Percentiles rank a stretch among this genome's conserved stretches.
These are phyloP conservation scores for Aspergillus jensenii DNA, from an alignment of 2,329 filamentous ascomycete species.

Conservation along the genomic window DNA sequence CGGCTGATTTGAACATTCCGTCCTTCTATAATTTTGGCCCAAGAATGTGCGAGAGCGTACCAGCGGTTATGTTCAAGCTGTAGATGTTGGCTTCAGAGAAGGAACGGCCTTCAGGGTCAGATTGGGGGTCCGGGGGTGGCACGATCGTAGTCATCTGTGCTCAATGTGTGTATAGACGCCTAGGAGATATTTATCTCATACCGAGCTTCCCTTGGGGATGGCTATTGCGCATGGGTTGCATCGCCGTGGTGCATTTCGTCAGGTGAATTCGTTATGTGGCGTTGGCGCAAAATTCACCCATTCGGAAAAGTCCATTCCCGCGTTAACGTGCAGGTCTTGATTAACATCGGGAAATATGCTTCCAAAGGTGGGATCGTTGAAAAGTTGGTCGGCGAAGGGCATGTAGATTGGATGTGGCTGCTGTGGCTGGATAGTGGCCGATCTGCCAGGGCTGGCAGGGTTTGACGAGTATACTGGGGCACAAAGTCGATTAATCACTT, in stretches of 20 bases:
- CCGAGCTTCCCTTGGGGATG: not conserved
- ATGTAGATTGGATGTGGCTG: slow-evolving; percentile 27
- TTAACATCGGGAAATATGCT: slow-evolving; percentile 36
- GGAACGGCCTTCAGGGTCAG: not conserved
- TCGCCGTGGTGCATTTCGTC: not conserved
- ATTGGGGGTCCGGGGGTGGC: not conserved
- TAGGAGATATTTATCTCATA: not conserved
- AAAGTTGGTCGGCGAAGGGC: slow-evolving; percentile 39
- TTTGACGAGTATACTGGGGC: slow-evolving; percentile 29
- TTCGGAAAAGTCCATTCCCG: slow-evolving; percentile 40
- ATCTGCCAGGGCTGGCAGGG: slow-evolving; percentile 14
- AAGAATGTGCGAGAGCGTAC: not conserved
- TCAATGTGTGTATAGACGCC: too few species aligned
- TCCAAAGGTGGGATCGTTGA: slow-evolving; percentile 35
- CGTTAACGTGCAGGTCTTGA: slow-evolving; percentile 28
- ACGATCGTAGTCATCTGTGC: not conserved
- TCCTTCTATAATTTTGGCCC: not conserved
- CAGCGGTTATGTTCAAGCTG: not conserved
- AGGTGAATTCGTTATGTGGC: slow-evolving; percentile 21
- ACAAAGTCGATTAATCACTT: slow-evolving; percentile 40
- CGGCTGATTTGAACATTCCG: not conserved
- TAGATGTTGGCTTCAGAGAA: not conserved
- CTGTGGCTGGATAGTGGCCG: slow-evolving; percentile 13
- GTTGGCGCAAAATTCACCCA: slow-evolving; percentile 39
- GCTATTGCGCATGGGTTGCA: not conserved